Evolutionary conservation across 805 yeast genomes (phyloP), one percentile per base, ranked within the genome.

Genomic region (Ogataea siamensis): DNA sequence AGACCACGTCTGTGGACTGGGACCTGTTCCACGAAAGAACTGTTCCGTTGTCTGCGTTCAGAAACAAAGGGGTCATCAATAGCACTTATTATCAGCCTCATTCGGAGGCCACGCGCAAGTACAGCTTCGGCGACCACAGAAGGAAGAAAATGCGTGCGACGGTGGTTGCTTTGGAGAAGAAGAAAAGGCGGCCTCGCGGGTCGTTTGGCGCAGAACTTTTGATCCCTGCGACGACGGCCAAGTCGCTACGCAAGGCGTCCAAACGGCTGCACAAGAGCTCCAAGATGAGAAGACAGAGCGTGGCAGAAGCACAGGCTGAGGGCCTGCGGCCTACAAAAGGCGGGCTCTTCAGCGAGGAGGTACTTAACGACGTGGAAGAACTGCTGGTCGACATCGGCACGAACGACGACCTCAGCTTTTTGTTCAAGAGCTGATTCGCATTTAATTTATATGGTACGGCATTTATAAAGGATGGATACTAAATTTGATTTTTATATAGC

Each of bases 1-100:
- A 64, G 17, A 36, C 54, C 3, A 32, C 40, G 9, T 34, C 49
- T 1, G 42, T 48, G 17, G 52, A 54, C 26, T 51, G 56, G 55
- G 52, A 52, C 31, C 43, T 50, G 21, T 55, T 54, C 38, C 49
- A 44, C 14, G 57, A 54, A 55, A 75, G 73, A 56, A 71, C 71
- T 39, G 80, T 87, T 7, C 97, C 97, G 3, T 63, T 89, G 27
- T 85, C 94, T 2, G 97, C 97, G 1, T 91, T 91, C 60, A 70
- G 98, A 55, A 89, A 87, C 63, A 83, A 87, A 54, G 83, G 84
- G 9, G 61, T 76, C 12, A 45, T 60, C 11, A 49, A 53, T 28
- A 49, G 48, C 24, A 41, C 45, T 11, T 44, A 42, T 12, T 40
- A 39, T 30, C 24, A 44, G 23, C 37, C 46, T 8, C 45, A 45